Evolutionary conservation across 2,329 filamentous ascomycete genomes (phyloP).

Genomic region (Trichoderma atroviride): DNA sequence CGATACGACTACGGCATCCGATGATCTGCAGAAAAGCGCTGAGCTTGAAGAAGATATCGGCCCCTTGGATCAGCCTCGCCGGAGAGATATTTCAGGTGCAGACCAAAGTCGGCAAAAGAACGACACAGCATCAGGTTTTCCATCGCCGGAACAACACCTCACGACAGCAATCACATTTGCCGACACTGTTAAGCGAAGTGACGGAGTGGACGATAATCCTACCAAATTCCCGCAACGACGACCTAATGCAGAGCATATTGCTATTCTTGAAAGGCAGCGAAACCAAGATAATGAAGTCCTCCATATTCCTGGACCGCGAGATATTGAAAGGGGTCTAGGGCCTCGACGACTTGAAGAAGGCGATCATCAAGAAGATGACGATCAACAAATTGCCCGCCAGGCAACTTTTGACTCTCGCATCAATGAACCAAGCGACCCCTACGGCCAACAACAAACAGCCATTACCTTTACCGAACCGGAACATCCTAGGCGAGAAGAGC

Average conservation of each 20-base stretch:
- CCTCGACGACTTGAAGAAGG: conserved; percentile 58
- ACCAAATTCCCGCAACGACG: conserved; percentile 53
- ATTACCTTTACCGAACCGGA: conserved; percentile 71
- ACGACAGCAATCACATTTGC: conserved; percentile 64
- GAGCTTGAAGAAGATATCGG: conserved; percentile 14
- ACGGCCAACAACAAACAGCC: conserved; percentile 52
- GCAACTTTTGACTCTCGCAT: conserved; percentile 35
- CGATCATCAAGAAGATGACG: conserved; percentile 43
- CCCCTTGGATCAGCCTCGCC: conserved; percentile 19
- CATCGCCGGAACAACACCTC: neutral
- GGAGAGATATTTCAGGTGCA: neutral
- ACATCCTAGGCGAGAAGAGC: conserved; percentile 40
- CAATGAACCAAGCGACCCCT: conserved; percentile 32
- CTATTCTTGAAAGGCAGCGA: conserved; percentile 82
- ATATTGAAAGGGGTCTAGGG: conserved; percentile 79
- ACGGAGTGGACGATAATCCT: conserved; percentile 54
- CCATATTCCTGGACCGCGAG: conserved; percentile 87
- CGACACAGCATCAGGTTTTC: neutral
- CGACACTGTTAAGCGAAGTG: conserved; percentile 63
- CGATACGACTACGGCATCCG: conserved; percentile 39
- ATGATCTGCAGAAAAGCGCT: conserved; percentile 33
- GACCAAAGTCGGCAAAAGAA: too few relatives aligned
- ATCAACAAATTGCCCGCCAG: conserved; percentile 35
- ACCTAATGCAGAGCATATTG: conserved; percentile 78
- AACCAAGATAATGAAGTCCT: conserved; percentile 74